Evolutionary conservation across 805 yeast genomes (phyloP), one percentile per base, ranked within the genome.

Genomic region (Saccharomycopsis sp.): DNA sequence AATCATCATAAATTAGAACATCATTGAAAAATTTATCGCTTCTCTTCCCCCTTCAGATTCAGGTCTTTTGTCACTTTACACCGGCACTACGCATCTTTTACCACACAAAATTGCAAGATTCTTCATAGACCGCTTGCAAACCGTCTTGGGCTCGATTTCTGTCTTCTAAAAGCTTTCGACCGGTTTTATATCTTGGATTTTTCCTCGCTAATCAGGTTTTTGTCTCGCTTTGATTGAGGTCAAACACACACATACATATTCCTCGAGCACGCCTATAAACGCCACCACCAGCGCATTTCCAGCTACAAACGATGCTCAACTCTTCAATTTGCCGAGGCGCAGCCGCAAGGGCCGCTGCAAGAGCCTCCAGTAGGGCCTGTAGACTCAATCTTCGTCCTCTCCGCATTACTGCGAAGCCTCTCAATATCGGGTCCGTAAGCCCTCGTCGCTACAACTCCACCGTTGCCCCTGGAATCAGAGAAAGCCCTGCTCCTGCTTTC

Each of bases 401-500:
- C 22, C 35, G 14, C 3, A 22, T 9, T 8, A 42, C n/a, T 15
- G 29, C 20, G 47, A 17, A n/a, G 15, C 47, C 19, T 47, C 20
- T 15, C 54, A 47, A 23, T 38, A 38, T 20, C n/a, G 38, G 2
- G 38, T 29, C 38, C 38, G 38, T 35, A 14, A 20, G 23, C 38
- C 24, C 44, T 20, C 25, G 41, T 53, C 51, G 2, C 56, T 20
- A 8, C 29, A 20, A n/a, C 35, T 24, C 24, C 22, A 1, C 29
- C 20, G n/a, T 12, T 12, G 38, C 44, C 29, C 25, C 14, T 14
- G 64, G 62, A 25, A 61, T 63, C n/a, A 65, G 72, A 62, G 71
- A 70, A 44, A 62, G 57, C 8, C 83, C 84, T 25, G 75, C 84
- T 14, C 82, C 84, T 7, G 67, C 82, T n/a, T 80, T 80, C 67